These are phyloP conservation scores for Fusarium sp. DNA, from an alignment of 2,329 filamentous ascomycete species.

Conservation along the genomic window DNA sequence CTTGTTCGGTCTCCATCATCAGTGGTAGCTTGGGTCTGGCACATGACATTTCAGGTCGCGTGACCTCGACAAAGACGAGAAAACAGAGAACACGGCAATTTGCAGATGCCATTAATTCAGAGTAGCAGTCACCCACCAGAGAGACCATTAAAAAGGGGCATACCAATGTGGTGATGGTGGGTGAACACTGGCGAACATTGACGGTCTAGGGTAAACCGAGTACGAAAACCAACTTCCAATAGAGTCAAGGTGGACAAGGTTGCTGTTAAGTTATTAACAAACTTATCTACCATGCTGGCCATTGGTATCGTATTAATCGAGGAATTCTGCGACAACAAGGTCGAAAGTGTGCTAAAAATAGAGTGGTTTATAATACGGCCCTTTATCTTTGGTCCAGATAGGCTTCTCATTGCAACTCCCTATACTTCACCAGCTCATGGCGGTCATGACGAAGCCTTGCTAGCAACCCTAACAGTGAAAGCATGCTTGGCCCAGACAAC, in stretches of 20 bases:
- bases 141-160: neutral
- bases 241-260: neutral
- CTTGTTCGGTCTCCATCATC: conserved; percentile 22
- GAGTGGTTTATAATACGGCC: neutral
- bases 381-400: neutral
- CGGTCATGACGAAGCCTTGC: neutral
- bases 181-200: neutral
- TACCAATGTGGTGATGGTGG: neutral
- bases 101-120: conserved; percentile 1
- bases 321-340: neutral
- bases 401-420: neutral
- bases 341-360: neutral
- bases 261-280: neutral
- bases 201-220: conserved; percentile 14
- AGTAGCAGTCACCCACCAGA: neutral
- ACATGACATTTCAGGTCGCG: conserved; percentile 37
- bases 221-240: neutral
- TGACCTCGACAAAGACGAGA: conserved; percentile 21
- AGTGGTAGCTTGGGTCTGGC: conserved; percentile 25
- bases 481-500: conserved; percentile 9
- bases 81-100: conserved; percentile 11
- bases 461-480: neutral
- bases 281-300: neutral
- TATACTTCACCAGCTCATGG: neutral
- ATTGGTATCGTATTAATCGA: neutral